Evolutionary conservation across 1,284 basidiomycete species (phyloP), one percentile per base, ranked within the genome.

Genomic region (Trametes versicolor): DNA sequence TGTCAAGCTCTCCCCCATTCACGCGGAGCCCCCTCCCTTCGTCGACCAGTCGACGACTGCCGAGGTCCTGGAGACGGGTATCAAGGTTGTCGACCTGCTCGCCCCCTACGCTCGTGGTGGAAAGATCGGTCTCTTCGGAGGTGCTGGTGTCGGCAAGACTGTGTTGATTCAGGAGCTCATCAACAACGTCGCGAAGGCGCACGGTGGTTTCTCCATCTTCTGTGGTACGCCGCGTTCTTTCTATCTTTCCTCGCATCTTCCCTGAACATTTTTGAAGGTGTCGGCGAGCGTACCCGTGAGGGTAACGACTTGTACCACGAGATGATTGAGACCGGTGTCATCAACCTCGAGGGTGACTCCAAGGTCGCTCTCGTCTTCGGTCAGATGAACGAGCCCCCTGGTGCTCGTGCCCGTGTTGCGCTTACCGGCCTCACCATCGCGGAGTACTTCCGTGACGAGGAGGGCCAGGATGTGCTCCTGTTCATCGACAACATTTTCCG

Each of bases 401-500:
- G 97, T 91, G 97, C 97, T 76, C 97, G 97, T 93, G 97, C 97
- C 79, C 97, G 97, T 94, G 97, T 99, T 77, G 97, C 97, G 70
- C 91, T 99, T 76, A 99, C 97, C 75, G 97, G 97, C 84, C 86
- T 99, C 69, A 99, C 97, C 79, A 98, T 99, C 74, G 97, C 97
- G 74, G 97, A 99, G 85, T 99, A 99, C 87, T 99, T 99, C 97
- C 97, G 97, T 93, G 97, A 99, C 78, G 97, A 99, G 85, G 97
- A 99, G 85, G 97, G 97, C 73, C 97, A 99, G 84, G 97, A 99
- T 83, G 97, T 99, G 86, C 89, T 99, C 79, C 92, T 99, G 79
- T 99, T 99, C 90, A 99, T 99, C 80, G 97, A 99, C 94, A 99
- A 99, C 90, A 99, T 99, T 86, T 98, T 98, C 95, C 95, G 96